Conservation (phyloP, 2,329 filamentous ascomycete species). For the Colletotrichum endophyticum region DNA sequence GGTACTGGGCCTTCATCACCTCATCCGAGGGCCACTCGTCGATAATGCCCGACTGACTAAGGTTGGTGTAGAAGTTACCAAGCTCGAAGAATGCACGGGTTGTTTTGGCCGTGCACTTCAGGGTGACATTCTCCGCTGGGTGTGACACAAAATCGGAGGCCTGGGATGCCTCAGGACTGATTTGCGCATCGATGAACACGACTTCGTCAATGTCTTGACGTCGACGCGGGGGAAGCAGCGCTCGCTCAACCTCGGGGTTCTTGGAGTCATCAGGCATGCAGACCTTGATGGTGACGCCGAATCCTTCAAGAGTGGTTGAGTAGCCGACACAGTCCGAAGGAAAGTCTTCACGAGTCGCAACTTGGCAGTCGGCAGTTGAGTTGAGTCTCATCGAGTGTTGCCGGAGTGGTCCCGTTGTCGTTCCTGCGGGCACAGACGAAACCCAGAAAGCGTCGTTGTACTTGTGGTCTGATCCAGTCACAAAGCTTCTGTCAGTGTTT, state of each 20-base stretch:
- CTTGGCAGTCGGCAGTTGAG: slow-evolving; percentile 6
- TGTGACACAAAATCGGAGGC: background rate
- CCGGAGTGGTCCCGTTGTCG: slow-evolving; percentile 12
- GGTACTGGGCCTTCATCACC: slow-evolving; percentile 16
- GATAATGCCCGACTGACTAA: background rate
- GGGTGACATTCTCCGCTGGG: slow-evolving; percentile 7
- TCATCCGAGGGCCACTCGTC: slow-evolving; percentile 6
- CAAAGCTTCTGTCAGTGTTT: slow-evolving; percentile 10
- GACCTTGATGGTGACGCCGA: slow-evolving; percentile 2
- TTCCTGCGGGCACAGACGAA: slow-evolving; percentile 6
- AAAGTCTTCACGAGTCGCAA: background rate
- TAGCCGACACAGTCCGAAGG: slow-evolving; percentile 7
- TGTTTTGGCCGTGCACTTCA: slow-evolving; percentile 6
- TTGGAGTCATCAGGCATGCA: slow-evolving; percentile 1
- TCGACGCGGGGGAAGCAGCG: background rate
- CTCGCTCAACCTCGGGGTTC: background rate
- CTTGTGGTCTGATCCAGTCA: background rate
- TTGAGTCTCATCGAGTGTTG: slow-evolving; percentile 18
- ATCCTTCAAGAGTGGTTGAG: slow-evolving; percentile 4
- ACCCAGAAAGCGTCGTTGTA: slow-evolving; percentile 18
- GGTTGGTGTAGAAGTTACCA: slow-evolving; percentile 2
- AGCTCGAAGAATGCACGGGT: slow-evolving; percentile 19
- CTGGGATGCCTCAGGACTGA: background rate
- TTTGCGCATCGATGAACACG: slow-evolving; percentile 9
- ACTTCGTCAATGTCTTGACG: slow-evolving; percentile 13